Evolutionary conservation across 1,284 basidiomycete genomes (phyloP).

Genomic region (Dichomitus squalens): DNA sequence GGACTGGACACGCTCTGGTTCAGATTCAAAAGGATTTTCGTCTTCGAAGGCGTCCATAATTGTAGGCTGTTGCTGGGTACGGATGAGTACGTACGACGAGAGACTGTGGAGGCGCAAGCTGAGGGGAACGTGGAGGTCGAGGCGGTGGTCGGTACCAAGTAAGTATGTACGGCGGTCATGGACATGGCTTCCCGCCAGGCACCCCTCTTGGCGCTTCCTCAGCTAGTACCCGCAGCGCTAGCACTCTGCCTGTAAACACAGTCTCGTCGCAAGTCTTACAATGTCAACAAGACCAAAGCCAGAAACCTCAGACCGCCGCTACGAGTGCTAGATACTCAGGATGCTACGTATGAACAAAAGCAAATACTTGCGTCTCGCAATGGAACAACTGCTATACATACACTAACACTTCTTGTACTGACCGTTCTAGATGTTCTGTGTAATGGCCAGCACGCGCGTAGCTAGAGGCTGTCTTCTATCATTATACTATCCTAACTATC

Average conservation of each 20-base stretch:
- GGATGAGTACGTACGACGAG: neutral
- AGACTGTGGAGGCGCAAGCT: neutral
- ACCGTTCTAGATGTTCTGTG: too few species aligned
- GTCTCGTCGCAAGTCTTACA: too few species aligned
- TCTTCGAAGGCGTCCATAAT: conserved; percentile 74
- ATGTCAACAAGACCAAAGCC: too few species aligned
- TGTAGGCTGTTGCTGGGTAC: neutral
- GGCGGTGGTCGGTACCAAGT: neutral
- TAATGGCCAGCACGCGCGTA: too few species aligned
- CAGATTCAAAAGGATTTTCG: conserved; percentile 79
- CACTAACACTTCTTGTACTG: too few species aligned
- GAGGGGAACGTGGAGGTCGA: neutral
- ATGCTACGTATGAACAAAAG: too few species aligned
- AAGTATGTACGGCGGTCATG: neutral
- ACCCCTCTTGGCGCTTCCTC: neutral
- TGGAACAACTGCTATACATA: too few species aligned
- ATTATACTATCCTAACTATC: neutral
- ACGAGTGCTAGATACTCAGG: too few species aligned
- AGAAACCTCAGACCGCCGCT: too few species aligned
- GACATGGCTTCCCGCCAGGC: neutral
- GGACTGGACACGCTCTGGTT: conserved; percentile 59
- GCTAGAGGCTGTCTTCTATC: neutral
- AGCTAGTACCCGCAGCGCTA: too few species aligned
- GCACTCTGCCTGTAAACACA: too few species aligned
- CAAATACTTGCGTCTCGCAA: too few species aligned